Conservation (phyloP, 371 early-diverging fungal genomes). For the Funneliformis caledonium region DNA sequence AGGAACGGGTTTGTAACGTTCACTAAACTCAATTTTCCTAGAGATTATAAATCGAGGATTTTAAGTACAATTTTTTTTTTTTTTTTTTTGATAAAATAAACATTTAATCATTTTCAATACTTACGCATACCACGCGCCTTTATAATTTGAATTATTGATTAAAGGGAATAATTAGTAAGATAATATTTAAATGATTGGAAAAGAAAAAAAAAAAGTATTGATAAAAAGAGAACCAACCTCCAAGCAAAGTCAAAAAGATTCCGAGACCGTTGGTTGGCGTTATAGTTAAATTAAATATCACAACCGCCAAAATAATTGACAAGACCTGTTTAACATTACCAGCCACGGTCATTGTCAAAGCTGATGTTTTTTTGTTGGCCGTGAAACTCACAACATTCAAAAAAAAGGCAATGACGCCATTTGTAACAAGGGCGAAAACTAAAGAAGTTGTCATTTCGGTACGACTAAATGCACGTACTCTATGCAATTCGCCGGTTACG, state of each 20-base stretch:
- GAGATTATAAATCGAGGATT: background rate
- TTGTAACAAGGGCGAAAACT: conserved; percentile 63
- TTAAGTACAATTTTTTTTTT: background rate
- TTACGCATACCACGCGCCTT: conserved; percentile 44
- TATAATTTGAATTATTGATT: background rate
- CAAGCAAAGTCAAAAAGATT: conserved; percentile 75
- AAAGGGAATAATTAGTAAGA: background rate
- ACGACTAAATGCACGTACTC: conserved; percentile 55
- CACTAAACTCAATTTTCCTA: conserved; percentile 27
- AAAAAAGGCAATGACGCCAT: conserved; percentile 84
- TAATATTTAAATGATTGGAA: background rate
- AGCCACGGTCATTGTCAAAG: conserved; percentile 88
- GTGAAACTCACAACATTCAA: conserved; percentile 84
- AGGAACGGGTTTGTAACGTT: conserved; percentile 18
- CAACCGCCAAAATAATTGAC: conserved; percentile 76
- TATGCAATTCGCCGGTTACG: conserved; percentile 69
- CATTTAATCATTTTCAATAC: conserved; percentile 15
- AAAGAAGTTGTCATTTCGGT: conserved; percentile 56
- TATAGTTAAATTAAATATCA: conserved; percentile 74
- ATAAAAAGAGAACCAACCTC: conserved; percentile 64
- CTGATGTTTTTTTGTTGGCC: conserved; percentile 83
- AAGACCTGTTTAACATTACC: conserved; percentile 89
- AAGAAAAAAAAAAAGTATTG: background rate
- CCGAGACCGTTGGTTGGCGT: conserved; percentile 71
- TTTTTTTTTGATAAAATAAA: too few species aligned